phyloP scores from a whole-genome alignment of 2,329 filamentous ascomycete genomes.

The Xylariaceae sp. region DNA sequence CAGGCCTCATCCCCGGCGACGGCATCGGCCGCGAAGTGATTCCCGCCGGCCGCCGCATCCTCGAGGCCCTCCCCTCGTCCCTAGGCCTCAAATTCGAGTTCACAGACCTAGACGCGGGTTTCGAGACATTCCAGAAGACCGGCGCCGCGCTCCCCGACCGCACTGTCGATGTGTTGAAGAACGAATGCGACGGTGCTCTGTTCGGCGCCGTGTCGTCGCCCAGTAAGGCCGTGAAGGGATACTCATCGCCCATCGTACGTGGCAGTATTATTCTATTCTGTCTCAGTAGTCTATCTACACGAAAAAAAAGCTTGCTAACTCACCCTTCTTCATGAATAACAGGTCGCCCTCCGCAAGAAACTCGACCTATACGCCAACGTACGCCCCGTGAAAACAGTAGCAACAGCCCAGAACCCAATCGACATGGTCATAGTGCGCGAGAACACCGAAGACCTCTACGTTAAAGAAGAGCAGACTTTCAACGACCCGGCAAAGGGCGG shows the following conservation, averaged over 20 bases:
- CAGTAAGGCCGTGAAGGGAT: constrained; percentile 87
- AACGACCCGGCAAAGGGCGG: constrained; percentile 70
- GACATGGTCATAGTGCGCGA: constrained; percentile 98
- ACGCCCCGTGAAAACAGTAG: constrained; percentile 86
- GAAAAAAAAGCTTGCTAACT: not conserved
- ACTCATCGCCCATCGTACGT: constrained; percentile 85
- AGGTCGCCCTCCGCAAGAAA: constrained; percentile 86
- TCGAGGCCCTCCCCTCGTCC: constrained; percentile 93
- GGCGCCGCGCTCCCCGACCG: constrained; percentile 87
- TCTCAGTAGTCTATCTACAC: not conserved
- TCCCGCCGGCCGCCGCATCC: constrained; percentile 86
- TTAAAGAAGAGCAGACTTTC: constrained; percentile 92
- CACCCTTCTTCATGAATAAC: not conserved
- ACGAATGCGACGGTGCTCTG: constrained; percentile 92
- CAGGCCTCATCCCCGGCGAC: constrained; percentile 95
- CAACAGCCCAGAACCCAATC: constrained; percentile 71
- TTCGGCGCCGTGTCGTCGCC: constrained; percentile 97
- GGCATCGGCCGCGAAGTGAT: constrained; percentile 99
- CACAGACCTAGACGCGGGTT: constrained; percentile 90
- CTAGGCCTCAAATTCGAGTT: constrained; percentile 93
- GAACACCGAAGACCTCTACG: constrained; percentile 98
- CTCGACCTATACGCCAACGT: constrained; percentile 98
- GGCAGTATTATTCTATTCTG: not conserved
- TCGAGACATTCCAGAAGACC: constrained; percentile 89
- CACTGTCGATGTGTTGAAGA: constrained; percentile 87